Base-by-base conservation (phyloP, 805 yeast species). In the Metschnikowia henanensis region DNA sequence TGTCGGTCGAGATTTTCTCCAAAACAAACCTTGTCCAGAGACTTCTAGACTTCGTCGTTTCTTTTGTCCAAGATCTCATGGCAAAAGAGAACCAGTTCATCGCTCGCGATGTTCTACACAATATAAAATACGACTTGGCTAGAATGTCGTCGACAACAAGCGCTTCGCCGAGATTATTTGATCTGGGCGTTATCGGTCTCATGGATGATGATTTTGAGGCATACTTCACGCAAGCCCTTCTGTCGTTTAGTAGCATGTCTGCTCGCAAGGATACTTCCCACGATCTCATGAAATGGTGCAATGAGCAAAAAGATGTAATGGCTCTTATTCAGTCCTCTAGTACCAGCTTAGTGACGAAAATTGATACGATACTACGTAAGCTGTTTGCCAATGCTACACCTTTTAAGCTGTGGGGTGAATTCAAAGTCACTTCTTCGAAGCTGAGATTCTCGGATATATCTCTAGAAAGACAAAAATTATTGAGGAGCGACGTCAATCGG, bases 201-300 rank as follows among this genome's bases (percentile, higher is more conserved):
- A 62, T 68, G 39, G 68, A 65, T 29, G 43, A 44, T 9, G 60
- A 66, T 41, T 49, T 66, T 36, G 59, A 58, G 16, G 30, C 42
- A 8, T 70, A 70, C 43, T 59, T 68, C 25, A 46, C 50, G 7
- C 35, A 39, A n/a, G 46, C 48, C 3, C 34, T 53, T 4, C 28
- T 50, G 4, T 43, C 55, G 4, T 32, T 39, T 4, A 19, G 32
- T 19, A 32, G 39, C 22, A 29, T 34, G 8, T 6, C 29, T 10
- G 19, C 18, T 8, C 13, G 15, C 4, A 13, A 13, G 17, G 34
- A 44, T 31, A 37, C 46, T 31, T 26, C 36, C 3, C 21, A 33
- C 13, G 23, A 35, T 8, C 41, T 53, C n/a, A 41, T 39, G 15
- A 34, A 39, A 15, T 53, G 57, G 57, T 45, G 50, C 13, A n/a